Evolutionary conservation across 1,284 basidiomycete species (phyloP).

Genomic region (Trichosporon coremiiforme): DNA sequence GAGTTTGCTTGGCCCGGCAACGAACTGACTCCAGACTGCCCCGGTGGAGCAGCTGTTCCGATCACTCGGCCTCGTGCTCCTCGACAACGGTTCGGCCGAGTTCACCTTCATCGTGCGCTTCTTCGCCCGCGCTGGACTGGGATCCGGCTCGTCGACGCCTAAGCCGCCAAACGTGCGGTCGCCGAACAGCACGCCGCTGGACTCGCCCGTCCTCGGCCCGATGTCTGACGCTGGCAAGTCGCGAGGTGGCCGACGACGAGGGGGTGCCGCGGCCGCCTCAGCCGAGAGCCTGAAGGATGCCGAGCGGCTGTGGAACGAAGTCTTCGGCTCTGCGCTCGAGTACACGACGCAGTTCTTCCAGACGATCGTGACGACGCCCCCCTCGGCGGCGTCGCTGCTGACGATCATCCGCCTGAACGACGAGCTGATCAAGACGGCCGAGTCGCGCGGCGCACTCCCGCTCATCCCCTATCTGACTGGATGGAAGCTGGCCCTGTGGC

Average conservation of each 20-base stretch:
- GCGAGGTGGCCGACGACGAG: constrained; percentile 15
- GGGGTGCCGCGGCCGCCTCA: background rate
- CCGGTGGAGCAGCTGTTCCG: constrained; percentile 78
- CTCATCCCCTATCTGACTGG: constrained; percentile 76
- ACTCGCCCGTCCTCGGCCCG: constrained; percentile 40
- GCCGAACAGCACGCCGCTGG: constrained; percentile 35
- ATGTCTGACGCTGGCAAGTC: constrained; percentile 42
- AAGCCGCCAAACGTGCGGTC: constrained; percentile 23
- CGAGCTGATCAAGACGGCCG: constrained; percentile 69
- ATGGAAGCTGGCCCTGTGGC: constrained; percentile 83
- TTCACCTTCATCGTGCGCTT: constrained; percentile 83
- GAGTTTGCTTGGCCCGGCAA: constrained; percentile 45
- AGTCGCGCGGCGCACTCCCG: constrained; percentile 72
- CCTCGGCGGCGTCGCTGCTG: constrained; percentile 72
- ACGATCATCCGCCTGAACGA: constrained; percentile 88
- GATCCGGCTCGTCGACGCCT: constrained; percentile 6
- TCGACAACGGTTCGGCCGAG: constrained; percentile 90
- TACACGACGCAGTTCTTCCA: constrained; percentile 64
- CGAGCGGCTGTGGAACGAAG: constrained; percentile 76
- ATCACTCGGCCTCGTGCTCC: constrained; percentile 80
- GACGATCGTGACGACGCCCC: constrained; percentile 57
- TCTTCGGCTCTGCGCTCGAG: constrained; percentile 82
- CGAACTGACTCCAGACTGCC: constrained; percentile 66
- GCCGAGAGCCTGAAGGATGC: constrained; percentile 56
- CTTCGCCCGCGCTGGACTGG: constrained; percentile 59